phyloP scores from a whole-genome alignment of 164 flowering plant genomes.

The Echeveria elegans region DNA sequence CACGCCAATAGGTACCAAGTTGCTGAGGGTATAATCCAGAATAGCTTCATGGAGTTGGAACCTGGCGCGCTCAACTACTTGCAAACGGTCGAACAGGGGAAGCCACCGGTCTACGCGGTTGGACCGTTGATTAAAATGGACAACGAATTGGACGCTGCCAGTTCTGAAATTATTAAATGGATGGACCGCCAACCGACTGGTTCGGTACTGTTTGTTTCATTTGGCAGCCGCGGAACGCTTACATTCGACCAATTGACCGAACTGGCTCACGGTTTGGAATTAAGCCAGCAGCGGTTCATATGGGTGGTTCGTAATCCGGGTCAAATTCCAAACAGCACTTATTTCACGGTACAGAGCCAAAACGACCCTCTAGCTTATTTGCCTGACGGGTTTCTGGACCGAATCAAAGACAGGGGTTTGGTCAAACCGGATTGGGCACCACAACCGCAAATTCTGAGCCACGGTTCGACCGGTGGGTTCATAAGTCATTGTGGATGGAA shows the following conservation, averaged over 20 bases:
- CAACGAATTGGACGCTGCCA: constrained; percentile 6
- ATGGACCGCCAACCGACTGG: constrained; percentile 51
- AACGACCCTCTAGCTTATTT: constrained; percentile 29
- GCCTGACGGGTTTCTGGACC: constrained; percentile 37
- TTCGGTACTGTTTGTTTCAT: constrained; percentile 48
- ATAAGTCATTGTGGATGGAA: constrained; percentile 72
- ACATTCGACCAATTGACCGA: constrained; percentile 32
- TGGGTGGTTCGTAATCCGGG: constrained; percentile 52
- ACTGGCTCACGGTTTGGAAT: constrained; percentile 51
- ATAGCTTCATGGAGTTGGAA: constrained; percentile 42
- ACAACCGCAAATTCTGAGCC: constrained; percentile 40
- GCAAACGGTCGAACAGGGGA: constrained; percentile 15
- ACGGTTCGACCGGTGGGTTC: constrained; percentile 49
- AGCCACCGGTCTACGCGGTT: constrained; percentile 41
- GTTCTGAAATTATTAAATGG: constrained; percentile 35
- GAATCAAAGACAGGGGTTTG: constrained; percentile 34
- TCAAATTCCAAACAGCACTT: constrained; percentile 22
- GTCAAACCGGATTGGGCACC: constrained; percentile 56
- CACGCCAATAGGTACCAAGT: constrained; percentile 19
- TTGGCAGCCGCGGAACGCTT: constrained; percentile 76
- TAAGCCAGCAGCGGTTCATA: constrained; percentile 51
- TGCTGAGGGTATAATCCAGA: constrained; percentile 48
- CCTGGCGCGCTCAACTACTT: constrained; percentile 26
- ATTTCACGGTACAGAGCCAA: constrained; percentile 17
- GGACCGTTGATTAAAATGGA: constrained; percentile 47